Percentiles rank a stretch among this genome's conserved stretches.
These are phyloP conservation scores for Leishmania major DNA, from an alignment of 208 protist species.

Conservation along the genomic window DNA sequence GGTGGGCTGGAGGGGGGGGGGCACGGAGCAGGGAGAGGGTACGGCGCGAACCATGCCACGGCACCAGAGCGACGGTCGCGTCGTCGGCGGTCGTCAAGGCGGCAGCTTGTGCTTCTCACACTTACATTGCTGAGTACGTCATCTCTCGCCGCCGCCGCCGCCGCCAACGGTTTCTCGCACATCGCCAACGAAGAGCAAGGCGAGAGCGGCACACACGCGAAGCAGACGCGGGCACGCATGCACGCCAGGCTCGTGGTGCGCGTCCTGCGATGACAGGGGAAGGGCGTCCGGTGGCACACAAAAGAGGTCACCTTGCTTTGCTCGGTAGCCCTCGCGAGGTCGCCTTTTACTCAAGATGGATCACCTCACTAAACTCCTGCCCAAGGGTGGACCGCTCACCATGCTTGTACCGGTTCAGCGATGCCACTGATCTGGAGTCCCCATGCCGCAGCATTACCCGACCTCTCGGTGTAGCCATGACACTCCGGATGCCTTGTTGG, in stretches of 20 bases:
- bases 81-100: neutral
- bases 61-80: neutral
- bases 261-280: neutral
- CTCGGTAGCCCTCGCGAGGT: neutral
- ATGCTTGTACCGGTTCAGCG: neutral
- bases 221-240: too few species aligned
- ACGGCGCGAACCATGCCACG: neutral
- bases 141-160: neutral
- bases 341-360: neutral
- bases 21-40: too few species aligned
- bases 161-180: neutral
- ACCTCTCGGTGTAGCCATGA: neutral
- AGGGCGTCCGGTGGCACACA: neutral
- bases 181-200: too few species aligned
- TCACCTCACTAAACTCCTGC: slow-evolving; percentile 30
- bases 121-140: neutral
- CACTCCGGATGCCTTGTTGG: neutral
- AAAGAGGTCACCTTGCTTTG: neutral
- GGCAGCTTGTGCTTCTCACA: neutral
- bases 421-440: neutral
- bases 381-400: slow-evolving; percentile 5
- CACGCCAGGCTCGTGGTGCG: too few species aligned
- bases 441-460: too few species aligned
- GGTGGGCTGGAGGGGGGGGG: neutral
- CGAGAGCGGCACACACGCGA: too few species aligned